Base-by-base conservation (phyloP, 2,329 filamentous ascomycete genomes). In the Nigrospora sphaerica region DNA sequence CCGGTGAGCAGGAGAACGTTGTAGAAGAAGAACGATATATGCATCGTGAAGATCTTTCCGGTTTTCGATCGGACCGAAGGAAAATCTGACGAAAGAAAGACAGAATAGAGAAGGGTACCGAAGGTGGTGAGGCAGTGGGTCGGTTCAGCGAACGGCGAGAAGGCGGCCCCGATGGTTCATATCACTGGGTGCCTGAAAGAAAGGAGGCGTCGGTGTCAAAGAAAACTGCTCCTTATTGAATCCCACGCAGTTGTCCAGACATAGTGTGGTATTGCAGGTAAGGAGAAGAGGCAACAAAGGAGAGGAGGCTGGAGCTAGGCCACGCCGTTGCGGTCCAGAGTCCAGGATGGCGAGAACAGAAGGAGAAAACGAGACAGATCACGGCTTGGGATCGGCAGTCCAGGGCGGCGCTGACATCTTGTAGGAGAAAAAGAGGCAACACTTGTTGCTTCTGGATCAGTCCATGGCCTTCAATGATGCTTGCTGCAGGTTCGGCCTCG, bases 1-100 rank as follows among this genome's bases (percentile, higher is more conserved):
- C 51, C 58, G 44, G 57, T 56, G 46, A 62, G 54, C 44, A 59
- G 53, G 40, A 62, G 53, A 38, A 63, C 47, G 40, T 57, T 51
- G 48, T 61, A 51, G 45, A 60, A 56, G 46, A 60, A 35, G 52
- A 57, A 43, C 54, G 54, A 45, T 51, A 56, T 54, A 42, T 54
- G 50, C 61, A 63, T 63, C 6, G 18, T 49, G 48, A 45, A 44
- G 45, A 45, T 47, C 42, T 39, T 45, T 23, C 37, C 42, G 36
- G 33, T 32, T 28, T 45, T 16, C 40, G 7, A 9, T 28, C 23
- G 23, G 32, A 37, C n/a, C 28, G 18, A 46, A 12, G n/a, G 13
- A 23, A 35, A 37, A 46, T 12, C n/a, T n/a, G 12, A 28, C 17
- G 32, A 41, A 9, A 31, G 17, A 45, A 36, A 37, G 39, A 45